Conservation (phyloP, 805 yeast species). For the Teunomyces cretensis region DNA sequence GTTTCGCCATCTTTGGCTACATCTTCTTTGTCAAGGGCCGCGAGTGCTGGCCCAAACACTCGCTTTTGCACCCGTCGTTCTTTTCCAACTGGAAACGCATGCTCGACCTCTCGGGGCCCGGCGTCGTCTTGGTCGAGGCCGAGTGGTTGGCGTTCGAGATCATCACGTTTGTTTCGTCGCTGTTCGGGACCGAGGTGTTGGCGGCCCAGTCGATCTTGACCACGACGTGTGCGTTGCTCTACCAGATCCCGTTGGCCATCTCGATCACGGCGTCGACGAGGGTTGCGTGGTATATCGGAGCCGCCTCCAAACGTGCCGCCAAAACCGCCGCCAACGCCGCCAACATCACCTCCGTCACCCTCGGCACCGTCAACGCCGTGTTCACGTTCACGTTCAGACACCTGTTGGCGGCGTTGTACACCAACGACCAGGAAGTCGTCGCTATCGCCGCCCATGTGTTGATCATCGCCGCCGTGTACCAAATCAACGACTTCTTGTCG, state of each 20-base stretch:
- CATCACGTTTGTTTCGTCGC: constrained; percentile 66
- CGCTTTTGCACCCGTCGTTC: constrained; percentile 21
- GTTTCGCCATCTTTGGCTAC: constrained; percentile 50
- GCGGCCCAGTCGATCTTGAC: constrained; percentile 76
- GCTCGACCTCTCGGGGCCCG: constrained; percentile 67
- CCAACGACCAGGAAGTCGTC: constrained; percentile 38
- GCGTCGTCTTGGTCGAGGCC: constrained; percentile 72
- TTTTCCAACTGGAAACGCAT: constrained; percentile 62
- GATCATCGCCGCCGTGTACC: constrained; percentile 50
- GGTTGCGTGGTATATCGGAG: constrained; percentile 75
- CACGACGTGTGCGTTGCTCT: constrained; percentile 64
- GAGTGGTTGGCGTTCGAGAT: constrained; percentile 81
- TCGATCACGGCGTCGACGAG: constrained; percentile 76
- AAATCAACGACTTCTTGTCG: constrained; percentile 49
- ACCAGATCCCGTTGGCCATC: constrained; percentile 75
- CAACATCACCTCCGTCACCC: constrained; percentile 26
- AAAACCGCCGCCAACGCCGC: constrained; percentile 37
- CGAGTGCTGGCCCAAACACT: constrained; percentile 41
- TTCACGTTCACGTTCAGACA: constrained; percentile 38
- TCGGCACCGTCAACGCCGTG: constrained; percentile 39
- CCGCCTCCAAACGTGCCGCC: constrained; percentile 47
- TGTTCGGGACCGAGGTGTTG: constrained; percentile 61
- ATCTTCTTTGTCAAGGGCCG: constrained; percentile 45
- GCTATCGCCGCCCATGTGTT: constrained; percentile 39
- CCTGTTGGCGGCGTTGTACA: constrained; percentile 41